phyloP scores from a whole-genome alignment of 2,329 filamentous ascomycete species.

The Pseudomassariella vexata region DNA sequence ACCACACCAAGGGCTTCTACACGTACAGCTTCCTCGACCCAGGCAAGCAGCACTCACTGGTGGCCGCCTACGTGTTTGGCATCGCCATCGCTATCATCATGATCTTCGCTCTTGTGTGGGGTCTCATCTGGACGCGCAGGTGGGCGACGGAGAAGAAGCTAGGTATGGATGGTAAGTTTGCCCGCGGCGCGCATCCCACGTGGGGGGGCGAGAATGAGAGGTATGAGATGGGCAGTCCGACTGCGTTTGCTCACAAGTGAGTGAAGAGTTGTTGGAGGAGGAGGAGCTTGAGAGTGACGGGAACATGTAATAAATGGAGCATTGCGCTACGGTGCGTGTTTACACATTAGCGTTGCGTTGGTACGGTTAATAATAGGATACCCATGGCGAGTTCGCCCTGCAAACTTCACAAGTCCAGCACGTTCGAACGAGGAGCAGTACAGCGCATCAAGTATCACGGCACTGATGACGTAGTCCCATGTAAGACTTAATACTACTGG shows the following conservation, averaged over 20 bases:
- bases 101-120: conserved; percentile 36
- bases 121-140: conserved; percentile 32
- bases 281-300: neutral
- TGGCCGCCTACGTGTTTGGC: conserved; percentile 57
- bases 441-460: no score
- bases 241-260: neutral
- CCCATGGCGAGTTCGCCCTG: no score
- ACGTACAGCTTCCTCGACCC: conserved; percentile 75
- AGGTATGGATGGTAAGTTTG: conserved; percentile 18
- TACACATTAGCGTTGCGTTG: no score
- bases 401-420: no score
- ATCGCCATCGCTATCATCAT: conserved; percentile 36
- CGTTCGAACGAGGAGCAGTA: no score
- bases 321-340: no score
- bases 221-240: conserved; percentile 1
- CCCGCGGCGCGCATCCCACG: conserved; percentile 2
- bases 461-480: no score
- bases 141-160: conserved; percentile 27
- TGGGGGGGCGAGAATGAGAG: conserved; percentile 4
- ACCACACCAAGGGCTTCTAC: conserved; percentile 66
- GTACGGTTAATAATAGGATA: no score
- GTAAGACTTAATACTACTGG: no score
- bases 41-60: conserved; percentile 41
- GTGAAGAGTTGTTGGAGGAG: neutral
- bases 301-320: no score